Evolutionary conservation across 2,329 filamentous ascomycete species (phyloP).

Genomic region (Sodiomyces alkalinus): DNA sequence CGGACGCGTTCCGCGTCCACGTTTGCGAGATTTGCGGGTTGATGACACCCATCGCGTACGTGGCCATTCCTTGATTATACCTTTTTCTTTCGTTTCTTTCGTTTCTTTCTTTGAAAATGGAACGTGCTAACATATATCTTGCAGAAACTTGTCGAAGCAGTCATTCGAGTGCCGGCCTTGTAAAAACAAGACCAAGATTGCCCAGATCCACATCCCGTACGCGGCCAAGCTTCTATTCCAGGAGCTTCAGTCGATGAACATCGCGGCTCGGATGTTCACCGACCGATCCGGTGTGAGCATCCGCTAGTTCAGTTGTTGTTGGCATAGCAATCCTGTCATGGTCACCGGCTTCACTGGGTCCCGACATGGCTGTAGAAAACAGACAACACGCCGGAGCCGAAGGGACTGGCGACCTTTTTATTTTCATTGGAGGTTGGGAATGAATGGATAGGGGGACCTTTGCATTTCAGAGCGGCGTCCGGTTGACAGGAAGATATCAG

Average conservation of each 20-base stretch:
- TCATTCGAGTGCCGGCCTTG: constrained; percentile 94
- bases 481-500: no score
- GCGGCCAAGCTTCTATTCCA: constrained; percentile 97
- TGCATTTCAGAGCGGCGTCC: no score
- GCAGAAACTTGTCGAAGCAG: constrained; percentile 81
- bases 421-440: no score
- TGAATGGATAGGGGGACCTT: no score
- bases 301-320: constrained; percentile 39
- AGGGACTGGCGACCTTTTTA: no score
- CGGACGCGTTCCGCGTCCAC: constrained; percentile 93
- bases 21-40: constrained; percentile 97
- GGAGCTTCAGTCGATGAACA: constrained; percentile 96
- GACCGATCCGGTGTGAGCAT: constrained; percentile 63
- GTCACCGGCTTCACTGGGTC: no score
- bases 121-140: constrained; percentile 17
- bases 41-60: constrained; percentile 98
- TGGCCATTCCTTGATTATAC: constrained; percentile 17
- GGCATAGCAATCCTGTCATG: no score
- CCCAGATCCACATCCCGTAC: constrained; percentile 94
- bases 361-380: no score
- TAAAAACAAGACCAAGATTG: constrained; percentile 98
- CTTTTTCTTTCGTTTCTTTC: constrained; percentile 2
- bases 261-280: constrained; percentile 94
- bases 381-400: no score
- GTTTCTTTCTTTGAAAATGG: constrained; percentile 1